Evolutionary conservation across 345 rosid genomes (phyloP), one percentile per base, ranked within the genome.

Genomic region (Heritiera fomes): DNA sequence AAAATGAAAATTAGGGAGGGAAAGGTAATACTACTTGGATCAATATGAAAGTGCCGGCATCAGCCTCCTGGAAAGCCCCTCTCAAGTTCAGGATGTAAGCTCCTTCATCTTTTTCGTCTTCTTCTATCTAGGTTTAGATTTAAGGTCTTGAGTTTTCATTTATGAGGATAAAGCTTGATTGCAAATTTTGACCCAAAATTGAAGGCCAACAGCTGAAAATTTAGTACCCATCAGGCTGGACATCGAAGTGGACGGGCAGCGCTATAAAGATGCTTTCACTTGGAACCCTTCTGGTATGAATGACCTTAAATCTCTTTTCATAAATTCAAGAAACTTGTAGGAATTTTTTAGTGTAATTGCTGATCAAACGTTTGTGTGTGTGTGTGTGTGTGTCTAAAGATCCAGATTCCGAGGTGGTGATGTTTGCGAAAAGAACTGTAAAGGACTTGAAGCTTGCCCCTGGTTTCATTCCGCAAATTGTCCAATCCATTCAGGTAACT

Each of bases 371-470:
- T 43, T 0, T 43, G 3, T 30, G 1, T n/a, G 5, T 71, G 15
- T 43, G 0, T 41, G 3, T 30, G 1, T n/a, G 5, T 71, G 15
- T 81, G 55, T 30, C 41, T 5, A 71, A 49, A 89, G 99, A 96
- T 88, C 94, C 97, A 2, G 99, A 96, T 85, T 94, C 90, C 6
- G 99, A 96, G 72, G 88, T 92, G 30, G 90, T 89, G 63, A 83
- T 91, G 41, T 96, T 96, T 82, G 94, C 98, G 0, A 96, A 89
- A 84, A 88, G 95, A 63, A 96, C 98, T 30, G 98, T 90, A 28
- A 96, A 89, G 84, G 99, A 96, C 82, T 88, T 96, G 90, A 92
- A 94, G 88, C 94, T 94, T 68, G 97, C 98, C 32, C 91, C 90
- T 60, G 90, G 92, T 34, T 96, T 94, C 77, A 79, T 87, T 49